Percentiles rank a stretch among this genome's conserved stretches.
Conservation (phyloP, 768 basidiomycete genomes). For the Porphyrellus cyaneotinctus region DNA sequence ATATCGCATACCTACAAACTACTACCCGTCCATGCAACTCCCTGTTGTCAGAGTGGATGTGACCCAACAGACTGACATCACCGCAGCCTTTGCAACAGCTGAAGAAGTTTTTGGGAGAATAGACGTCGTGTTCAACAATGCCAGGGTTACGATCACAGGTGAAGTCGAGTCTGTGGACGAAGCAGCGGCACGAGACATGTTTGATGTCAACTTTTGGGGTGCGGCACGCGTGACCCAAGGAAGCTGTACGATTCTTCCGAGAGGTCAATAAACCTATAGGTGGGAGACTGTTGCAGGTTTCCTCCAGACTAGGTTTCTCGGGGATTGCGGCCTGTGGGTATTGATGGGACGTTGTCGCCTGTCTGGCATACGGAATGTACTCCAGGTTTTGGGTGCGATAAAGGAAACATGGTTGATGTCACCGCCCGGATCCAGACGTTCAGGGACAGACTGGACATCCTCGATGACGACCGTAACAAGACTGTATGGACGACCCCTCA, state of each 20-base stretch:
- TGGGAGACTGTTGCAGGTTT: conserved; percentile 37
- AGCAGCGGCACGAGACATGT: conserved; percentile 29
- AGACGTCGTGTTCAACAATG: conserved; percentile 38
- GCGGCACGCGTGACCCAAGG: conserved; percentile 22
- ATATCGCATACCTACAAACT: too few relatives aligned
- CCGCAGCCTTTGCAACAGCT: conserved; percentile 25
- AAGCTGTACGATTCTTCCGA: conserved; percentile 35
- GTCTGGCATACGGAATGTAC: too few relatives aligned
- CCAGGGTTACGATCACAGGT: conserved; percentile 23
- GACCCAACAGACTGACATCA: conserved; percentile 19
- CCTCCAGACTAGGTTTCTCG: conserved; percentile 32
- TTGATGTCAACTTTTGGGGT: conserved; percentile 27
- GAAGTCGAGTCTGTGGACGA: conserved; percentile 37
- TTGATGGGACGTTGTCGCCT: too few relatives aligned
- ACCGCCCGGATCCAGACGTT: too few relatives aligned
- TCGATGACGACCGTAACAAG: too few relatives aligned
- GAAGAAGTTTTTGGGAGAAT: conserved; percentile 30
- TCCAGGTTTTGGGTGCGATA: too few relatives aligned
- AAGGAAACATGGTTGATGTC: too few relatives aligned
- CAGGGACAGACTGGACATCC: too few relatives aligned
- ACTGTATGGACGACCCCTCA: too few relatives aligned
- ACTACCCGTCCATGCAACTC: conserved; percentile 19
- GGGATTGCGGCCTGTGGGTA: conserved; percentile 3
- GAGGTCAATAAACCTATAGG: conserved; percentile 38
- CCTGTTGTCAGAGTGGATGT: conserved; percentile 34